A percentile compares a stretch with the other conserved stretches of the same genome.
Evolutionary conservation across 1,139 yeast genomes (phyloP).

Genomic region (Kluyveromyces marxianus): DNA sequence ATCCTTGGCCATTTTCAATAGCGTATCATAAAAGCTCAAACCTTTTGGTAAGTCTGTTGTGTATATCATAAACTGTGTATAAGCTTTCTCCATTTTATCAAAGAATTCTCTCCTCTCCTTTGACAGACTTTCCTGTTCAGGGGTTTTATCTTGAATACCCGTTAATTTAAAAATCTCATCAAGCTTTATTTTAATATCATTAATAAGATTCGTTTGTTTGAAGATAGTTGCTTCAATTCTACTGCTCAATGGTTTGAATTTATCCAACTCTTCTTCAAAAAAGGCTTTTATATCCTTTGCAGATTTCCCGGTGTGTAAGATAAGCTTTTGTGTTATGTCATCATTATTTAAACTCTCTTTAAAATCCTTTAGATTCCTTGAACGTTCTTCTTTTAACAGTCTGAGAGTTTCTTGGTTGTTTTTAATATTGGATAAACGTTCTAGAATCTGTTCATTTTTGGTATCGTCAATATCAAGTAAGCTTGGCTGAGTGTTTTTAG

Average conservation of each 20-base stretch:
- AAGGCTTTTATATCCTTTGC: conserved; percentile 53
- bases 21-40: conserved; percentile 49
- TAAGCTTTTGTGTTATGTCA: conserved; percentile 73
- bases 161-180: conserved; percentile 43
- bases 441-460: conserved; percentile 28
- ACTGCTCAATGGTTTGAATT: conserved; percentile 62
- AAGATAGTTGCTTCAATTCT: conserved; percentile 62
- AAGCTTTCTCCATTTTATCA: conserved; percentile 42
- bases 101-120: conserved; percentile 36
- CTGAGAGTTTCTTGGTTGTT: conserved; percentile 42
- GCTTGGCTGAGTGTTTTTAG: conserved; percentile 29
- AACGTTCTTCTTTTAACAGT: conserved; percentile 53
- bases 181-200: conserved; percentile 53
- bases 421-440: conserved; percentile 33
- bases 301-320: conserved; percentile 54
- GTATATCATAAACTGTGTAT: conserved; percentile 50
- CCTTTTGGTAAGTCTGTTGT: conserved; percentile 57
- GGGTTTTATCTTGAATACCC: conserved; percentile 32
- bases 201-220: conserved; percentile 53
- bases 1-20: conserved; percentile 38
- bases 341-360: conserved; percentile 70
- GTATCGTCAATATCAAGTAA: conserved; percentile 58
- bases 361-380: conserved; percentile 52
- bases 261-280: conserved; percentile 68
- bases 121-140: conserved; percentile 34